Evolutionary conservation across 306 rosid species (phyloP), one percentile per base, ranked within the genome.

Genomic region (Rosa lucieae): DNA sequence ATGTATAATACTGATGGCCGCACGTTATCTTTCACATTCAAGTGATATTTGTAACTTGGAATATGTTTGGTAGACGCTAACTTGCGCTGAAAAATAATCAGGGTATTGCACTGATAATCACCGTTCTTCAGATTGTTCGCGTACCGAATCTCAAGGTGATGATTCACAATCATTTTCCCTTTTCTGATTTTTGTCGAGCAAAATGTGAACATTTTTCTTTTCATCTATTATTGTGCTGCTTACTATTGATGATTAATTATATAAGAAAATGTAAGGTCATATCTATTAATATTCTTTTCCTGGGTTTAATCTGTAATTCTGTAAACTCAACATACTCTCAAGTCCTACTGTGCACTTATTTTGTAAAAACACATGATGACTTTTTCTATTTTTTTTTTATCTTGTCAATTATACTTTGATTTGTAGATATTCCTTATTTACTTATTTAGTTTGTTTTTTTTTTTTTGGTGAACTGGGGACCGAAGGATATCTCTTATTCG

Each of bases 81-180:
- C 79, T 77, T 63, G 35, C 17, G 8, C 72, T 63, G 47, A 32
- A 32, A 29, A 65, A 44, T 26, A 2, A 71, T 76, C 89, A 95
- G 99, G 99, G 98, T 81, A 90, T 94, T 73, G 82, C 97, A 17
- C 86, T 96, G 88, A 96, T 96, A 87, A 87, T 93, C 77, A 93
- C 99, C 44, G 99, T 96, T 88, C 97, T 96, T 87, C 99, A 96
- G 87, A 90, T 96, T 85, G 98, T 96, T 39, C 96, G 91, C 42
- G 85, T 96, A 78, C 99, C 99, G 1, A 96, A 96, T 91, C 99
- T 96, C 84, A 96, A 96, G 99, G 99, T 96, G 80, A 90, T 77
- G 61, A 67, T 80, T 70, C 35, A 63, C 42, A 10, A 20, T 6
- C 52, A 9, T 61, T 26, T 61, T 55, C 44, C 65, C 69, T 8